phyloP scores from a whole-genome alignment of 257 asterid species.

The Solanum pinnatisectum region DNA sequence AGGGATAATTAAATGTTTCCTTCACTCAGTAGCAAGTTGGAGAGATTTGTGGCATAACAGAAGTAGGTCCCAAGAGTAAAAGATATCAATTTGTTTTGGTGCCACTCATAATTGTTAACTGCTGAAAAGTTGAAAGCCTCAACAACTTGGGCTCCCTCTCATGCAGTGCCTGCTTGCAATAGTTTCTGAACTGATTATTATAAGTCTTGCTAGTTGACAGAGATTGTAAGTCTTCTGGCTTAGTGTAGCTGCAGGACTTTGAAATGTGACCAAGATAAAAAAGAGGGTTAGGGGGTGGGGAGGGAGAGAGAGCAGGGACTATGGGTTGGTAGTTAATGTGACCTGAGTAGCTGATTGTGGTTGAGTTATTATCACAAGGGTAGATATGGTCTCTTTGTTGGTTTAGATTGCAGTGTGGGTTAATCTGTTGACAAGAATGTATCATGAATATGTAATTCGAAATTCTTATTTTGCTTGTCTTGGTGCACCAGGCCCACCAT shows the following conservation, averaged over 20 bases:
- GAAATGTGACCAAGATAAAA: not conserved
- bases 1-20: not conserved
- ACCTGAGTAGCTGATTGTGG: not conserved
- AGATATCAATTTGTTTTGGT: not conserved
- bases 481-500: slow-evolving; percentile 64
- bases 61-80: not conserved
- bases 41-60: not conserved
- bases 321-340: not conserved
- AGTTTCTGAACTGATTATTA: not conserved
- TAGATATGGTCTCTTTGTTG: not conserved
- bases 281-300: not conserved
- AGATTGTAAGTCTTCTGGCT: not conserved
- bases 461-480: not conserved
- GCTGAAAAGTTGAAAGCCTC: not conserved
- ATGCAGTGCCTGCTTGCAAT: not conserved
- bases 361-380: not conserved
- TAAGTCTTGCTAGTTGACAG: not conserved
- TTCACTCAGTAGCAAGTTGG: not conserved
- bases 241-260: not conserved
- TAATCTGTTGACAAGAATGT: not conserved
- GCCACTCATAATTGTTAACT: not conserved
- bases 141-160: not conserved
- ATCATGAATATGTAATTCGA: not conserved
- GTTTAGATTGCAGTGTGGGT: not conserved
- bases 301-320: not conserved